Evolutionary conservation across 2,329 filamentous ascomycete species (phyloP).

Genomic region (Penicillium fuscoglaucum): DNA sequence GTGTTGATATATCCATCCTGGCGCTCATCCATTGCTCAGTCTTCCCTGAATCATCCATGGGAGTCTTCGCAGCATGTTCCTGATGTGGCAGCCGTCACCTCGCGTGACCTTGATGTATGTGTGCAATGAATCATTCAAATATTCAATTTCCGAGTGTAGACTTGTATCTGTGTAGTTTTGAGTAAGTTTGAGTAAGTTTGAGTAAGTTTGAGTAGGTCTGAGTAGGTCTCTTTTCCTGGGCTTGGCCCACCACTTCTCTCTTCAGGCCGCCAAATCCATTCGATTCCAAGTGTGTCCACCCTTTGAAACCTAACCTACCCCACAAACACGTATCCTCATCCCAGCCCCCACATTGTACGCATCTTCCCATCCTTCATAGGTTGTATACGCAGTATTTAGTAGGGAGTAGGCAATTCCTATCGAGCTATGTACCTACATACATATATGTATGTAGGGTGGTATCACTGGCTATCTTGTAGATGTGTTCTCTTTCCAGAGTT

Average conservation of each 20-base stretch:
- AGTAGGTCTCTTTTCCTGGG: background rate
- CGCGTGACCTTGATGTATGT: conserved; percentile 29
- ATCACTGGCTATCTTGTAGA: background rate
- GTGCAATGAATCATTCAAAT: conserved; percentile 14
- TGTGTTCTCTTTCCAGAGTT: background rate
- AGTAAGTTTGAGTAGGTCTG: background rate
- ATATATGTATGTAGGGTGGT: background rate
- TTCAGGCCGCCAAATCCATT: background rate
- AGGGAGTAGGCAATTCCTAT: background rate
- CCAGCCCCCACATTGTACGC: background rate
- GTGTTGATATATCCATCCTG: conserved; percentile 24
- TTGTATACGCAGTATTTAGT: background rate
- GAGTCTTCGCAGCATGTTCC: conserved; percentile 10
- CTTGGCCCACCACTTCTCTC: background rate
- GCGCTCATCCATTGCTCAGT: conserved; percentile 32
- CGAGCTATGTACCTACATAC: background rate
- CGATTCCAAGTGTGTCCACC: background rate
- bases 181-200: background rate
- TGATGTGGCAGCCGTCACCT: conserved; percentile 41
- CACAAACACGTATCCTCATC: background rate
- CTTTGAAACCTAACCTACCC: background rate
- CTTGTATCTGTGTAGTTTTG: background rate
- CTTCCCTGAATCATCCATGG: background rate
- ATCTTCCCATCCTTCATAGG: background rate
- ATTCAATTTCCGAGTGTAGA: background rate